Conservation (phyloP, 2,329 filamentous ascomycete genomes). For the Sordariomycetes sp. region DNA sequence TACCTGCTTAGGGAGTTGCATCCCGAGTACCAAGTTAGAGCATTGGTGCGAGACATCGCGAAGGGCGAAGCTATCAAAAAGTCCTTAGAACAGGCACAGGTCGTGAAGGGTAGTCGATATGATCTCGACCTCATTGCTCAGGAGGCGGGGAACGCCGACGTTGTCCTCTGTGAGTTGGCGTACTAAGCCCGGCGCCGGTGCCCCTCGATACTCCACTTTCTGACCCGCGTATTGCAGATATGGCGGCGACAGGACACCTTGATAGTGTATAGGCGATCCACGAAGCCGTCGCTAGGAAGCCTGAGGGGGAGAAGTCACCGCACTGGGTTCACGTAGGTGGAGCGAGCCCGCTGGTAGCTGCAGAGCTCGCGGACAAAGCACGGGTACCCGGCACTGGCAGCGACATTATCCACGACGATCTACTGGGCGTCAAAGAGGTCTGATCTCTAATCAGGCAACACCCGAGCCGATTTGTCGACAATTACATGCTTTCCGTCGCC, state of each 20-base stretch:
- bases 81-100: slow-evolving; percentile 30
- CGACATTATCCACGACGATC: slow-evolving; percentile 46
- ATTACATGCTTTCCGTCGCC: slow-evolving; percentile 46
- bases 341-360: slow-evolving; percentile 30
- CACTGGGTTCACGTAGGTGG: slow-evolving; percentile 22
- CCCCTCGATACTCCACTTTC: background rate
- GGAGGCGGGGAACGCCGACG: slow-evolving; percentile 34
- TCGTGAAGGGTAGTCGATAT: slow-evolving; percentile 34
- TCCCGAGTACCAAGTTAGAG: slow-evolving; percentile 29
- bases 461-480: slow-evolving; percentile 46
- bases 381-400: slow-evolving; percentile 6
- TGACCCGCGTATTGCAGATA: slow-evolving; percentile 22
- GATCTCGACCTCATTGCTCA: slow-evolving; percentile 31
- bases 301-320: slow-evolving; percentile 18
- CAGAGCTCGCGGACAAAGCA: slow-evolving; percentile 31
- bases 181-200: slow-evolving; percentile 10
- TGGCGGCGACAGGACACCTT: slow-evolving; percentile 27
- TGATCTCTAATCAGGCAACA: slow-evolving; percentile 24
- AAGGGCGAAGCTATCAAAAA: slow-evolving; percentile 27
- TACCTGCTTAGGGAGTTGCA: slow-evolving; percentile 26
- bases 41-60: slow-evolving; percentile 31
- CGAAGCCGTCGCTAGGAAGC: slow-evolving; percentile 25
- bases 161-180: slow-evolving; percentile 24
- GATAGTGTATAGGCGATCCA: slow-evolving; percentile 26
- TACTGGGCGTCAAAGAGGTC: slow-evolving; percentile 38